phyloP scores from a whole-genome alignment of 1,139 yeast species.

The Entelexis sorbosivorans region DNA sequence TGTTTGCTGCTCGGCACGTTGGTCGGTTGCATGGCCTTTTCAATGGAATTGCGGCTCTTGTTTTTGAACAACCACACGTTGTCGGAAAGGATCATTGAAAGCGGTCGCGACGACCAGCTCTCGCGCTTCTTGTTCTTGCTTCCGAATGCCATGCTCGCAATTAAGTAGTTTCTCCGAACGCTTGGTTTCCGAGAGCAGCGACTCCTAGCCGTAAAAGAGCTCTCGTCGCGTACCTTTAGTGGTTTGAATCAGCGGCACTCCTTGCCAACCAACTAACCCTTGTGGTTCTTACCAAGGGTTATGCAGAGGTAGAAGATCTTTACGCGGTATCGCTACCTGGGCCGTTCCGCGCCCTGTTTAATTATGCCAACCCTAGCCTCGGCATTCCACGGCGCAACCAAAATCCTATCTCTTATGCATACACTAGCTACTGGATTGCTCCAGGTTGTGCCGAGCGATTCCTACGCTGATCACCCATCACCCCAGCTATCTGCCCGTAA shows the following conservation, averaged over 20 bases:
- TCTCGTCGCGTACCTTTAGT: background rate
- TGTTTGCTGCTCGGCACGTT: background rate
- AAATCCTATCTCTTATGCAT: background rate
- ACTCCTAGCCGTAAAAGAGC: background rate
- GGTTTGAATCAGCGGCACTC: background rate
- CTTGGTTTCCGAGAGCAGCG: background rate
- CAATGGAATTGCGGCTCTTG: conserved; percentile 10
- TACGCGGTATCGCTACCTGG: conserved; percentile 1
- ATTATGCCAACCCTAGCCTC: background rate
- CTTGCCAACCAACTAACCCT: background rate
- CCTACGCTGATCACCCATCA: no score
- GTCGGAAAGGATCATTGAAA: conserved; percentile 19
- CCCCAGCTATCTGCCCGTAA: no score
- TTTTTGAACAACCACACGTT: conserved; percentile 17
- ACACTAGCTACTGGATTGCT: background rate
- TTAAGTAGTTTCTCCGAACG: background rate
- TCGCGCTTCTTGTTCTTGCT: conserved; percentile 16
- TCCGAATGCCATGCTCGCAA: conserved; percentile 18
- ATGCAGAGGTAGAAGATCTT: background rate
- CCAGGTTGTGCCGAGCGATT: background rate
- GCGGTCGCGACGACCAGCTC: conserved; percentile 21
- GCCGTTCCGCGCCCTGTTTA: background rate
- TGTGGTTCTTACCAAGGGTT: background rate
- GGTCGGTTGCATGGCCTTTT: conserved; percentile 10
- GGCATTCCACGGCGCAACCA: background rate